Evolutionary conservation across 2,329 filamentous ascomycete genomes (phyloP).

Genomic region (Alternaria solani): DNA sequence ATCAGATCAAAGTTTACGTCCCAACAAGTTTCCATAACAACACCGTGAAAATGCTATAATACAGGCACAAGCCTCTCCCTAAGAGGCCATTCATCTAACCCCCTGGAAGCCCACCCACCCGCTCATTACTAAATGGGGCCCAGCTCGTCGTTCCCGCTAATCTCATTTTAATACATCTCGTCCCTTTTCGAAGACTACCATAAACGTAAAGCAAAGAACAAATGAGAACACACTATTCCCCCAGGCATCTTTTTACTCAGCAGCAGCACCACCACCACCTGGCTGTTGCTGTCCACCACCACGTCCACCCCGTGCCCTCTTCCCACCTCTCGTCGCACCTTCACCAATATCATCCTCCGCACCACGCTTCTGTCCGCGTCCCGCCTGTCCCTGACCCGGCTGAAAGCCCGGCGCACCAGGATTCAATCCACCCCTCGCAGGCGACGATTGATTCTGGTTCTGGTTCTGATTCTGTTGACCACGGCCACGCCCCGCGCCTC

Average conservation of each 20-base stretch:
- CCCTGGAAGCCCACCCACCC: background rate
- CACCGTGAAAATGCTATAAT: background rate
- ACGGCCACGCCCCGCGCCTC: constrained; percentile 35
- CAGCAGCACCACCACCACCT: constrained; percentile 6
- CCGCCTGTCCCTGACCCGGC: constrained; percentile 35
- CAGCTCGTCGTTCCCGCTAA: background rate
- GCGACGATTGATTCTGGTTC: constrained; percentile 30
- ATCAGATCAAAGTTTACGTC: no score
- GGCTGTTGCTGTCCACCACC: constrained; percentile 22
- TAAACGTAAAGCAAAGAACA: no score
- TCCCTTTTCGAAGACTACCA: background rate
- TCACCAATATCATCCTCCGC: constrained; percentile 41
- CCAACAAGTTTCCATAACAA: background rate
- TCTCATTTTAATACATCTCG: background rate
- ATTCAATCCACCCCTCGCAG: constrained; percentile 40
- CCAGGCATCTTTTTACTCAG: constrained; percentile 1
- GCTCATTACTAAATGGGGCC: background rate
- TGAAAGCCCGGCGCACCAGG: constrained; percentile 46
- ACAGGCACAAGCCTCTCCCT: background rate
- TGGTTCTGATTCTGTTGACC: constrained; percentile 22
- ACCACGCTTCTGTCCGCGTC: constrained; percentile 46
- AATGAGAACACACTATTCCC: background rate
- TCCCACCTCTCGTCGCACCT: constrained; percentile 38
- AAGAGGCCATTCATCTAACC: background rate
- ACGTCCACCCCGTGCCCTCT: constrained; percentile 39